Evolutionary conservation across 192 early-diverging fungal genomes (phyloP), one percentile per base, ranked within the genome.

Genomic region (Glomus cerebriforme): DNA sequence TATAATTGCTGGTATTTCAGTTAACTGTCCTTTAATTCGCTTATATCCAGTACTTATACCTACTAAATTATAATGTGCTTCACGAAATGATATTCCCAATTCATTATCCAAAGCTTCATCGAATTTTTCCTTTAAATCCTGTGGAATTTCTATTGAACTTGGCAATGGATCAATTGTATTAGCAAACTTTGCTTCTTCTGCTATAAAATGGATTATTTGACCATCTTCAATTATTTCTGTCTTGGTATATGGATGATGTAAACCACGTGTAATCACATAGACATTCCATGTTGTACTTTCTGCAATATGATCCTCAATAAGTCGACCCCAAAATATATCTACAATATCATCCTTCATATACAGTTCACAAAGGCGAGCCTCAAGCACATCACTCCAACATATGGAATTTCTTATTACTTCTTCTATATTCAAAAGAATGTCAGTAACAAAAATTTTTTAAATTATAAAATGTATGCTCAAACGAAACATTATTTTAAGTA

Each of bases 241-340:
- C 4, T 47, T 9, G 2, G 10, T 7, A 6, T 1, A 37, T 7
- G 5, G 34, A 2, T 39, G 22, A 17, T 1, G 6, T 37, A 45
- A 19, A 70, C 26, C 35, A 12, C 35, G 68, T 3, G 37, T 45
- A 69, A 69, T 24, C 17, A 69, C 67, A 32, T 37, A 69, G 35
- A 69, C 67, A 69, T 12, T 7, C 67, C 34, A 37, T 26, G 17
- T 70, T 39, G 31, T 24, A 19, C 35, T 17, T 1, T 5, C 68
- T 24, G 7, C 35, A 6, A n/a, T 13, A 37, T 37, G 2, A 7
- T 37, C 37, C 5, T 37, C 37, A n/a, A 70, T 15, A 10, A 7
- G 5, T 45, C 68, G 68, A 39, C 17, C 34, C 72, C 72, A 73
- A 32, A 73, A 73, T 73, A 73, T 73, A n/a, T 73, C 49, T 45